Evolutionary conservation across 2,329 filamentous ascomycete species (phyloP), one percentile per base, ranked within the genome.

Genomic region (Monosporascus sp.): DNA sequence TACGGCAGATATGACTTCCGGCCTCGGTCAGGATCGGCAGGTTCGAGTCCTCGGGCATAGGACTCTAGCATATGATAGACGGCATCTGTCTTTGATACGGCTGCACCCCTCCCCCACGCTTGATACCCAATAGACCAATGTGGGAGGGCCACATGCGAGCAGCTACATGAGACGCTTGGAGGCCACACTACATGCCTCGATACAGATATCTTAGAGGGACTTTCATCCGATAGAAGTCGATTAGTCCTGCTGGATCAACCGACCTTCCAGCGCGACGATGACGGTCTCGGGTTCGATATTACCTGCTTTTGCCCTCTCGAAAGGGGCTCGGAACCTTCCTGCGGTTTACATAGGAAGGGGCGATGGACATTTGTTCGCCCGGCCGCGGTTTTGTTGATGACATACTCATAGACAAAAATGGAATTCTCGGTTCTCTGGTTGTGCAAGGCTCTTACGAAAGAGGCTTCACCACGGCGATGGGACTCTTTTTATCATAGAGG

Each of bases 401-500:
- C 63, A 68, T 65, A 65, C 62, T 64, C 74, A 80, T 84, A 84
- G 80, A 84, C 78, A 82, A 83, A 84, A 82, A 78, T 78, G 79
- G 80, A 81, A 81, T 81, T 80, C 78, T 82, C 79, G 74, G 77
- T 78, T 79, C 72, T 80, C 75, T 78, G 72, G 76, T 76, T 69
- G 61, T 35, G 60, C 49, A 59, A 55, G 54, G 58, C 61, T 63
- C 58, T 60, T 55, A 48, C 48, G 51, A 57, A 55, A 58, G 50
- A 45, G 53, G 61, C 51, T 60, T 62, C 56, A 52, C 57, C 60
- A 63, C 55, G 59, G 56, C 59, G 55, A 61, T 58, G 58, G 61
- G 60, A 60, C 59, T 56, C 51, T 17, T 22, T 22, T 46, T 28
- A 26, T 46, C 49, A 58, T 62, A 63, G 59, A 66, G 63, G 64